Base-by-base conservation (phyloP, 352 stramenopile genomes). In the Phytophthora tentaculata region DNA sequence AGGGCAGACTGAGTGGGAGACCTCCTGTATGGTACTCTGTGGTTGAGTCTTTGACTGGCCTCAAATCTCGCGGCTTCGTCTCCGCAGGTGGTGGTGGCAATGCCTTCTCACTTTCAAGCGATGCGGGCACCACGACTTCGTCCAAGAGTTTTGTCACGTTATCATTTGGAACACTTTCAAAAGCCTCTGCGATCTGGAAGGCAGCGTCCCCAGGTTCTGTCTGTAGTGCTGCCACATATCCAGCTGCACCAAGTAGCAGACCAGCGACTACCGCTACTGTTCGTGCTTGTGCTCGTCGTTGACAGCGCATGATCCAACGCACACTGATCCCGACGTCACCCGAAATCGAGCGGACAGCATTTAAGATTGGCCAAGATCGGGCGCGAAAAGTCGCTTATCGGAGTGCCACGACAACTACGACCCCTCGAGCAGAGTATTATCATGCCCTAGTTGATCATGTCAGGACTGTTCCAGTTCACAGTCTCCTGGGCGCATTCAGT, bases 121-220 rank as follows among this genome's bases (percentile, higher is more conserved):
- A 59, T 12, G 43, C 44, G 23, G 64, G 59, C 3, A 58, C 53
- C 26, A 67, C 64, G 49, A 70, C 52, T 0, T 71, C 69, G 20
- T 77, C 65, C 41, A 71, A 19, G 29, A 64, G 35, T 17, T 56
- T 28, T 19, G 69, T 71, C 17, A 39, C n/a, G 44, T 74, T 77
- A n/a, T 64, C 39, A 16, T 45, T 17, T 23, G 41, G 17, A 37
- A 51, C 9, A 26, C 16, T 48, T 9, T 67, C 69, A 45, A 77
- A 74, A 17, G 65, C 56, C 12, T 56, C 50, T 23, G 65, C 69
- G 1, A 68, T 32, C 51, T 68, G 56, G 20, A 69, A 50, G 3
- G 43, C 39, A 12, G 14, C 28, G 22, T 45, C 54, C 58, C 28
- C 32, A 16, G 43, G 16, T 14, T 54, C 49, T 28, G 56, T 14